These are phyloP conservation scores for Carex pumila DNA, from an alignment of 176 grass and related monocot species.

Conservation along the genomic window DNA sequence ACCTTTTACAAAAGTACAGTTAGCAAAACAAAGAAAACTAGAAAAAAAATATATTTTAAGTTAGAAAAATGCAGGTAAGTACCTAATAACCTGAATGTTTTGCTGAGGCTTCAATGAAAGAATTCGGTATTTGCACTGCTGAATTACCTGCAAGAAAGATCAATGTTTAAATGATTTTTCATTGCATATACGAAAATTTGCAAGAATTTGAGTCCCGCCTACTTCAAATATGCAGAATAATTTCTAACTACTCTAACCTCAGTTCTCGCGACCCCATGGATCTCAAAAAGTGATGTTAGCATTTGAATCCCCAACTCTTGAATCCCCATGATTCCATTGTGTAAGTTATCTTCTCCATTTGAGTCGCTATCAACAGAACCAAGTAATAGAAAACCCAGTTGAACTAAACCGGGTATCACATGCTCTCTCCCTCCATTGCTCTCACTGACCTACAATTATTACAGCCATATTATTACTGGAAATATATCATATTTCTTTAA, in stretches of 20 bases:
- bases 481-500: constrained; percentile 21
- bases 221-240: constrained; percentile 10
- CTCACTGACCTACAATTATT: constrained; percentile 41
- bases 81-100: constrained; percentile 55
- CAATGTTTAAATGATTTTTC: background rate
- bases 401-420: constrained; percentile 63
- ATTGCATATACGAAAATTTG: background rate
- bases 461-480: constrained; percentile 14
- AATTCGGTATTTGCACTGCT: constrained; percentile 70
- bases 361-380: constrained; percentile 35
- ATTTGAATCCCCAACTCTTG: constrained; percentile 61
- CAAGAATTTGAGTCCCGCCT: background rate
- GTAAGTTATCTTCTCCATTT: constrained; percentile 25
- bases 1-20: constrained; percentile 23
- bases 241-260: constrained; percentile 28
- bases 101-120: constrained; percentile 72
- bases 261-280: constrained; percentile 62
- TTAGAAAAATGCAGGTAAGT: background rate
- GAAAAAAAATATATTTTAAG: background rate
- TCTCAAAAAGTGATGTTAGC: constrained; percentile 68
- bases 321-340: constrained; percentile 34
- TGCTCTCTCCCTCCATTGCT: constrained; percentile 70
- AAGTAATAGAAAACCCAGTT: constrained; percentile 67
- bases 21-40: background rate
- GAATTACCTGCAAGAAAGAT: constrained; percentile 39